These are phyloP conservation scores for Auricularia heimuer DNA, from an alignment of 768 basidiomycete species.

Conservation along the genomic window DNA sequence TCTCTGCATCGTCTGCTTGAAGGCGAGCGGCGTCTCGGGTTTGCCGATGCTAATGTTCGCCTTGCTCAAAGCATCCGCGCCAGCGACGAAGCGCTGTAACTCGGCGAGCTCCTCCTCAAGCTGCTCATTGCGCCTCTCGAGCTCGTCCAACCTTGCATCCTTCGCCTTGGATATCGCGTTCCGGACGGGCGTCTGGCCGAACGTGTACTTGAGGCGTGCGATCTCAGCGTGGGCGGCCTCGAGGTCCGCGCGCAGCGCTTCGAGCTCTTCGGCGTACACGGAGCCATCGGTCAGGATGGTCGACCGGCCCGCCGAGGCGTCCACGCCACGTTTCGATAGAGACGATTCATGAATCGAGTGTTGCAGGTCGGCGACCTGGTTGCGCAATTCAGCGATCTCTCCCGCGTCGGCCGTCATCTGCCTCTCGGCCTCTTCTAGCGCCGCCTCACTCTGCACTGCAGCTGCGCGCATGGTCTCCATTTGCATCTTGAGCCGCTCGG, in stretches of 20 bases:
- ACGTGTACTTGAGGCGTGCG: conserved; percentile 51
- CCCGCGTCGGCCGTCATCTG: conserved; percentile 44
- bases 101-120: conserved; percentile 54
- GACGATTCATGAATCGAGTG: conserved; percentile 1
- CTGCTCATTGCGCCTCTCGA: conserved; percentile 71
- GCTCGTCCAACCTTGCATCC: conserved; percentile 61
- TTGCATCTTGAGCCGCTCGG: conserved; percentile 43
- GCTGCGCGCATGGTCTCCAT: conserved; percentile 27
- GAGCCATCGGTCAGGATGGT: conserved; percentile 28
- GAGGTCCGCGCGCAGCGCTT: conserved; percentile 63
- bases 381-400: conserved; percentile 7
- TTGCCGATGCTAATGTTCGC: conserved; percentile 3
- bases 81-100: not conserved
- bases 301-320: conserved; percentile 16
- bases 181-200: conserved; percentile 64
- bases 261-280: conserved; percentile 37
- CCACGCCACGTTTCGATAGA: not conserved
- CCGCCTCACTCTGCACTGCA: conserved; percentile 61
- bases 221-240: conserved; percentile 71
- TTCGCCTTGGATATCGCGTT: conserved; percentile 72
- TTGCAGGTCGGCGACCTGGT: conserved; percentile 6
- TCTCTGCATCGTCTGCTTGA: conserved; percentile 11
- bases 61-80: not conserved
- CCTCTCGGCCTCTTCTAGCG: conserved; percentile 62
- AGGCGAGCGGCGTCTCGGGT: not conserved